Base-by-base conservation (phyloP, 1,284 basidiomycete species). In the Pisolithus thermaeus region DNA sequence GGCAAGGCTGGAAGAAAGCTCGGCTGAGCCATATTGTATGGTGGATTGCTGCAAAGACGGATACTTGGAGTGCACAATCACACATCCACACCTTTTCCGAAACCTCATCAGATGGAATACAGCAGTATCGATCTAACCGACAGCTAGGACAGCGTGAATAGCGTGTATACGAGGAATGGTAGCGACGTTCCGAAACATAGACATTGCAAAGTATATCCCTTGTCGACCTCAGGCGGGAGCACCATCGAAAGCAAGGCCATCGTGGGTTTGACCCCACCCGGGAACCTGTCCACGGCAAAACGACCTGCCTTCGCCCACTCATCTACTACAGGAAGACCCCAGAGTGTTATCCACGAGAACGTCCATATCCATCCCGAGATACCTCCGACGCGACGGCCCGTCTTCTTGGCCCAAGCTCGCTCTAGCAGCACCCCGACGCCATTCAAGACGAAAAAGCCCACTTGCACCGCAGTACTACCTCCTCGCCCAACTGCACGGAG, bases 401-500 rank as follows among this genome's bases (percentile, higher is more conserved):
- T 74, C 1, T 62, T 22, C 4, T 54, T 58, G 56, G 61, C 71
- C 73, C 74, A 83, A 2, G 63, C 36, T 4, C 64, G 66, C 60
- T 86, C 83, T 22, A 80, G 46, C 4, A 77, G 52, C 7, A 79
- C 59, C 5, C 81, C 83, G 0, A 80, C 56, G 1, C 75, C 74
- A 61, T 74, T 78, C 59, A 81, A 67, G 39, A 80, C 44, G 63
- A 84, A 86, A 58, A 77, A 84, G 0, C 76, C 74, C 3, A 69
- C 64, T 18, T 80, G 63, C 14, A 62, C 55, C 2, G 56, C 43
- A 28, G 74, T 70, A 32, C 79, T 76, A 0, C 72, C 71, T 7
- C 82, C 81, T 9, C 67, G 68, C 1, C 77, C 80, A 71, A 79
- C 72, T 0, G 79, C 76, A 72, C 80, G 82, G 25, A 80, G 59